phyloP scores from a whole-genome alignment of 2,329 filamentous ascomycete species.

The Aspergillus cejpii region DNA sequence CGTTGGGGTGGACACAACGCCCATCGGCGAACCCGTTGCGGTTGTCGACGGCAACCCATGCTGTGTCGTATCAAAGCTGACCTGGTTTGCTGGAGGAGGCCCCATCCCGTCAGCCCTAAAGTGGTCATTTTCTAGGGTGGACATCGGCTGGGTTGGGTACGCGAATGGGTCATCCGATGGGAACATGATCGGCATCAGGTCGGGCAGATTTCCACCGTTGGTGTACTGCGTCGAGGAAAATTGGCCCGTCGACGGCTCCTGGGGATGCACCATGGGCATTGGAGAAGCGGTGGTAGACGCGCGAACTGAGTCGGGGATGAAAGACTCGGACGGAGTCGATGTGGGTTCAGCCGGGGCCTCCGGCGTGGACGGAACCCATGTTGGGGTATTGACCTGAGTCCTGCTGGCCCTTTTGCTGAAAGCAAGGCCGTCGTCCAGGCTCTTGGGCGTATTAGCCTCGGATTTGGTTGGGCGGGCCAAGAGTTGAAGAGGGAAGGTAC shows the following conservation, averaged over 20 bases:
- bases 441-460: constrained; percentile 25
- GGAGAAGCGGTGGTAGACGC: constrained; percentile 15
- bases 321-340: constrained; percentile 25
- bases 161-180: constrained; percentile 47
- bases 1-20: constrained; percentile 17
- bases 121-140: constrained; percentile 40
- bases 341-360: constrained; percentile 28
- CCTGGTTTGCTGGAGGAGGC: constrained; percentile 14
- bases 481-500: constrained; percentile 36
- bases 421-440: constrained; percentile 26
- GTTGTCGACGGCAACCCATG: constrained; percentile 15
- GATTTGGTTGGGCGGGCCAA: constrained; percentile 20
- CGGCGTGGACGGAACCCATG: constrained; percentile 23
- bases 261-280: constrained; percentile 18
- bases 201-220: constrained; percentile 35
- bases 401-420: constrained; percentile 17
- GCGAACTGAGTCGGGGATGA: constrained; percentile 21
- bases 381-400: constrained; percentile 12
- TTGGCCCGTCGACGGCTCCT: constrained; percentile 22
- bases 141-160: constrained; percentile 46
- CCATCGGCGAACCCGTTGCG: constrained; percentile 12
- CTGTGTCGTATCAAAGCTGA: constrained; percentile 18
- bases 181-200: constrained; percentile 48
- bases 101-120: constrained; percentile 29
- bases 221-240: constrained; percentile 31